phyloP scores from a whole-genome alignment of 1,139 yeast species.

The Nakaseomyces bracarensis region DNA sequence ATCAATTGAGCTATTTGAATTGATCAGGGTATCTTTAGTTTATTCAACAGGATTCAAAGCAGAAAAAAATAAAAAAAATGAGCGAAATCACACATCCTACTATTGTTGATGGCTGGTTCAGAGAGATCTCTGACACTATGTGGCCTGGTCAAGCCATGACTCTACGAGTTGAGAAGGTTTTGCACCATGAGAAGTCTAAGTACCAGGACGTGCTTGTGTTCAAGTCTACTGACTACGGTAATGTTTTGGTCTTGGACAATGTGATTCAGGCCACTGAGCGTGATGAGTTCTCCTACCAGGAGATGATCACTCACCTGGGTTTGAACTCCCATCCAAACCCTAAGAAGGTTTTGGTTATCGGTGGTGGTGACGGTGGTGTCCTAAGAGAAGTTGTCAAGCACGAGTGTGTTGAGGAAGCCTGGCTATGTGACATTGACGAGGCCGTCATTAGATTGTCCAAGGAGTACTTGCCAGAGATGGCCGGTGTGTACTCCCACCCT shows the following conservation, averaged over 20 bases:
- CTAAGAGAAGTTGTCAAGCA: conserved; percentile 88
- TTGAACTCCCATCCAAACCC: conserved; percentile 87
- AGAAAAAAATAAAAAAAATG: neutral
- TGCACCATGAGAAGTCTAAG: conserved; percentile 72
- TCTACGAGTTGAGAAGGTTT: conserved; percentile 68
- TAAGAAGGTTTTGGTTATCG: conserved; percentile 79
- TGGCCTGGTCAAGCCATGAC: conserved; percentile 96
- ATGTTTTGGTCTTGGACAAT: conserved; percentile 83
- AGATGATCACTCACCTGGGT: conserved; percentile 88
- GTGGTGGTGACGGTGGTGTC: conserved; percentile 98
- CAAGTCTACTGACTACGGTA: conserved; percentile 81
- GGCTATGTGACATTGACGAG: conserved; percentile 88
- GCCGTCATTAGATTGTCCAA: conserved; percentile 77
- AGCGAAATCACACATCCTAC: conserved; percentile 58
- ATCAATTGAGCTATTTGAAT: no score
- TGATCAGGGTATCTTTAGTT: no score
- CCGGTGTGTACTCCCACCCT: conserved; percentile 70
- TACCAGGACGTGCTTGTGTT: conserved; percentile 87
- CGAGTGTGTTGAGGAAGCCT: conserved; percentile 70
- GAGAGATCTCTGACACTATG: conserved; percentile 77
- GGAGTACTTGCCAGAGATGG: conserved; percentile 76
- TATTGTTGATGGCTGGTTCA: conserved; percentile 80
- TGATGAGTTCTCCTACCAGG: conserved; percentile 92
- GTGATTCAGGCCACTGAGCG: conserved; percentile 90
- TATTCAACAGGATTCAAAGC: no score